Evolutionary conservation across 441 rosid species (phyloP).

Genomic region (California macrophylla): DNA sequence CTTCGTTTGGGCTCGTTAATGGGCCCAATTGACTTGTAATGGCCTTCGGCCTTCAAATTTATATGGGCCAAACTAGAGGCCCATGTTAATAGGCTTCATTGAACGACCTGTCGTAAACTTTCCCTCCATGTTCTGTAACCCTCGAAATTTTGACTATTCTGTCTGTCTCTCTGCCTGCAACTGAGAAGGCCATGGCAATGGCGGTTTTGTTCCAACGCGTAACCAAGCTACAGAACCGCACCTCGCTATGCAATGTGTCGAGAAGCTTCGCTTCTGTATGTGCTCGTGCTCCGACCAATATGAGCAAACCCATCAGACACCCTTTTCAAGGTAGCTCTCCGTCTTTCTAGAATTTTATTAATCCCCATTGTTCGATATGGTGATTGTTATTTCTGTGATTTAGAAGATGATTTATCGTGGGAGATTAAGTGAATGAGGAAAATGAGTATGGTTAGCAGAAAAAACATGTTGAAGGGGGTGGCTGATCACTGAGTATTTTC

Average conservation of each 20-base stretch:
- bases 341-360: neutral
- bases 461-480: neutral
- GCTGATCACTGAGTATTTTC: neutral
- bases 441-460: neutral
- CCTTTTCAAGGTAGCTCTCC: slow-evolving; percentile 37
- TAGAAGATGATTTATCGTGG: neutral
- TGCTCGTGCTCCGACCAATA: slow-evolving; percentile 22
- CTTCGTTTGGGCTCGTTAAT: too few relatives aligned
- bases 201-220: slow-evolving; percentile 26
- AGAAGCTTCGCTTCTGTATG: slow-evolving; percentile 25
- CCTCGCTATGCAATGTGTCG: slow-evolving; percentile 17
- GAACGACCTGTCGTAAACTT: neutral
- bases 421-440: neutral
- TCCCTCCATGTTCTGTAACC: neutral
- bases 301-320: slow-evolving; percentile 14
- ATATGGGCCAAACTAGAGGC: neutral
- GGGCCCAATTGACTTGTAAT: too few relatives aligned
- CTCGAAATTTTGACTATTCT: neutral
- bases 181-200: slow-evolving; percentile 20
- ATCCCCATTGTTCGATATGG: neutral
- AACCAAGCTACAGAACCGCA: slow-evolving; percentile 25
- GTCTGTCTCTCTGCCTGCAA: slow-evolving; percentile 12
- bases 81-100: too few relatives aligned
- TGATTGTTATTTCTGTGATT: neutral
- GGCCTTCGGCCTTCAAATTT: neutral